phyloP scores from a whole-genome alignment of 2,329 filamentous ascomycete species.

The Onygenales sp. region DNA sequence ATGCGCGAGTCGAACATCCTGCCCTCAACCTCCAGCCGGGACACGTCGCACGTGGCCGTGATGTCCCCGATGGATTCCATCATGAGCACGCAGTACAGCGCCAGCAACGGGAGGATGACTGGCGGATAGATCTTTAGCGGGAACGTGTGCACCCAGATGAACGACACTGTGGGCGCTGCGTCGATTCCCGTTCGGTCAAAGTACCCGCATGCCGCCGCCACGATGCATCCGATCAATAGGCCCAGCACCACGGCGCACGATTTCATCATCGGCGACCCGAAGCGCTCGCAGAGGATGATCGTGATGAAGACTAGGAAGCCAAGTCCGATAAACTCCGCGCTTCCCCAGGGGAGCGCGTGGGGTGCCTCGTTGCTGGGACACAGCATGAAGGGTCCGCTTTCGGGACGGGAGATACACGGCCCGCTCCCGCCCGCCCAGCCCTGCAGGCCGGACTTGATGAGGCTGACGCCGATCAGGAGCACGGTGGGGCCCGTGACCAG shows the following conservation, averaged over 20 bases:
- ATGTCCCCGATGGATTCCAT: conserved; percentile 62
- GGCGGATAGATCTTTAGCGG: conserved; percentile 56
- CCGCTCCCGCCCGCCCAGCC: conserved; percentile 61
- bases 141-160: conserved; percentile 63
- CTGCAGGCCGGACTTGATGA: conserved; percentile 54
- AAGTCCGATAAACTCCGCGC: conserved; percentile 56
- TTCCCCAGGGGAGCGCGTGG: conserved; percentile 52
- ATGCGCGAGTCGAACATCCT: conserved; percentile 57
- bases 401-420: conserved; percentile 29
- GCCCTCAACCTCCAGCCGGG: conserved; percentile 54
- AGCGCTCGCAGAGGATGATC: conserved; percentile 60
- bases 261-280: conserved; percentile 62
- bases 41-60: conserved; percentile 59
- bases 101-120: conserved; percentile 53
- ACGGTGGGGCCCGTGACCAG: conserved; percentile 60
- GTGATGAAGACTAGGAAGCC: conserved; percentile 59
- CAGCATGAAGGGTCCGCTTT: conserved; percentile 41
- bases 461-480: conserved; percentile 55
- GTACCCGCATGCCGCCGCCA: conserved; percentile 57
- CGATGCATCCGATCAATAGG: conserved; percentile 56
- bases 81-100: conserved; percentile 51
- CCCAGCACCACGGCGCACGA: conserved; percentile 57
- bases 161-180: conserved; percentile 52
- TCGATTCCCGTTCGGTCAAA: conserved; percentile 52
- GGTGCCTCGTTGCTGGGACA: conserved; percentile 52